phyloP scores from a whole-genome alignment of 768 basidiomycete genomes.

The Gelatoporia subvermispora region DNA sequence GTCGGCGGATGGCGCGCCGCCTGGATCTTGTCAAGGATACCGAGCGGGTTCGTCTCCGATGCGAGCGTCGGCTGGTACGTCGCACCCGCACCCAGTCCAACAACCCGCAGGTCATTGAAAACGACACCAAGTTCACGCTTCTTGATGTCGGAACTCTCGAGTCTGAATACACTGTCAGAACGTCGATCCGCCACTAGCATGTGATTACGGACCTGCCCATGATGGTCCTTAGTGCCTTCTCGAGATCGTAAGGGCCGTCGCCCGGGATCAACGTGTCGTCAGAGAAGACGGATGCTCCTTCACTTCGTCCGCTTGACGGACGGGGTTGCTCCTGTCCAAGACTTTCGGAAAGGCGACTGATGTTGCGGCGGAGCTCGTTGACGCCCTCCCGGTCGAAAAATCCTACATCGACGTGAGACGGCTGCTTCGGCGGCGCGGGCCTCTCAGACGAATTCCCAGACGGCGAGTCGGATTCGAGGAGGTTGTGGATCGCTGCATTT shows the following conservation, averaged over 20 bases:
- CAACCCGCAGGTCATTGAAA: slow-evolving; percentile 55
- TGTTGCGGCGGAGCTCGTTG: slow-evolving; percentile 30
- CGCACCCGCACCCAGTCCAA: slow-evolving; percentile 52
- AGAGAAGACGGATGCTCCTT: slow-evolving; percentile 9
- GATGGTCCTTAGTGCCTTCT: slow-evolving; percentile 20
- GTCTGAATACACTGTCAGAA: slow-evolving; percentile 26
- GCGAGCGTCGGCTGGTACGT: slow-evolving; percentile 56
- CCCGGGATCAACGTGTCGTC: slow-evolving; percentile 16
- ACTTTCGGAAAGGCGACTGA: slow-evolving; percentile 21
- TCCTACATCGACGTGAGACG: slow-evolving; percentile 33
- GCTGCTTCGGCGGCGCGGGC: neutral
- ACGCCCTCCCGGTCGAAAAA: slow-evolving; percentile 55
- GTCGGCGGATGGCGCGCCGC: slow-evolving; percentile 54
- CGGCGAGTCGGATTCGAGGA: neutral
- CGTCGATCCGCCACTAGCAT: neutral
- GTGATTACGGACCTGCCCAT: slow-evolving; percentile 16
- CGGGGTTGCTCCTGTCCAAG: slow-evolving; percentile 1
- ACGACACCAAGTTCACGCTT: slow-evolving; percentile 54
- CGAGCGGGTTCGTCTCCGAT: slow-evolving; percentile 52
- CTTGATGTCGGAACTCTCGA: slow-evolving; percentile 44
- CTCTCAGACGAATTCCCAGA: neutral
- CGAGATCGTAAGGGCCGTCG: slow-evolving; percentile 25
- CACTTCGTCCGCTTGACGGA: neutral
- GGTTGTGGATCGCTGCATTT: slow-evolving; percentile 9
- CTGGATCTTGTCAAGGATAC: slow-evolving; percentile 39